These are phyloP conservation scores for Gloeostereum incarnatum DNA, from an alignment of 768 basidiomycete species.

Conservation along the genomic window DNA sequence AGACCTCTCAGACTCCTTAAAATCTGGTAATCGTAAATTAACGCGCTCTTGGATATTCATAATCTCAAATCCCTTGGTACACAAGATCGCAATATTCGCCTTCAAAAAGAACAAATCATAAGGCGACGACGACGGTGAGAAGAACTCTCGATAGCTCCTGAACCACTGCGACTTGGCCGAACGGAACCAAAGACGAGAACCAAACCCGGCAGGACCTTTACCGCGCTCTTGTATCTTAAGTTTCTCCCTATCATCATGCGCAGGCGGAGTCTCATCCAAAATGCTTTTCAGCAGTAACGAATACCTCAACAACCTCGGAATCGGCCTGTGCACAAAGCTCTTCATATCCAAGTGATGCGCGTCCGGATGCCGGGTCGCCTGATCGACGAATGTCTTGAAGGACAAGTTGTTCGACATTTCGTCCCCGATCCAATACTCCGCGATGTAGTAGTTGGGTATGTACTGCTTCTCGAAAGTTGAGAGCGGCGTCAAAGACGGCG, in stretches of 20 bases:
- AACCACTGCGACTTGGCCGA: slow-evolving; percentile 91
- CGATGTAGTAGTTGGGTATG: slow-evolving; percentile 84
- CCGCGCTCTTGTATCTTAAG: slow-evolving; percentile 81
- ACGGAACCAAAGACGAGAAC: slow-evolving; percentile 69
- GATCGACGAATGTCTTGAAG: slow-evolving; percentile 80
- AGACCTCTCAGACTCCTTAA: no score
- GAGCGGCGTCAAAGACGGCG: slow-evolving; percentile 77
- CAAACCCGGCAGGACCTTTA: slow-evolving; percentile 60
- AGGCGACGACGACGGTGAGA: slow-evolving; percentile 85
- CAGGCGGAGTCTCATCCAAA: slow-evolving; percentile 60
- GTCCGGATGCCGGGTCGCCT: slow-evolving; percentile 55
- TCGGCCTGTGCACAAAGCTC: slow-evolving; percentile 86
- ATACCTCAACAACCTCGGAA: slow-evolving; percentile 84
- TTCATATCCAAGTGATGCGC: slow-evolving; percentile 86
- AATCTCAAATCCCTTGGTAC: slow-evolving; percentile 93
- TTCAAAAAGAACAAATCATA: slow-evolving; percentile 90
- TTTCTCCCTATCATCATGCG: slow-evolving; percentile 71
- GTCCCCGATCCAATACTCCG: slow-evolving; percentile 78
- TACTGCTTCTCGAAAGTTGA: slow-evolving; percentile 92
- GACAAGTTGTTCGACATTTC: slow-evolving; percentile 74
- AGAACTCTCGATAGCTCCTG: slow-evolving; percentile 88
- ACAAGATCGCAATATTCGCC: slow-evolving; percentile 87
- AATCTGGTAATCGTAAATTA: slow-evolving; percentile 25
- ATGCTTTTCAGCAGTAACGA: slow-evolving; percentile 78
- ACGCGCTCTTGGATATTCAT: slow-evolving; percentile 94